These are phyloP conservation scores for Guadua angustifolia DNA, from an alignment of 176 grass and related monocot species.

Conservation along the genomic window DNA sequence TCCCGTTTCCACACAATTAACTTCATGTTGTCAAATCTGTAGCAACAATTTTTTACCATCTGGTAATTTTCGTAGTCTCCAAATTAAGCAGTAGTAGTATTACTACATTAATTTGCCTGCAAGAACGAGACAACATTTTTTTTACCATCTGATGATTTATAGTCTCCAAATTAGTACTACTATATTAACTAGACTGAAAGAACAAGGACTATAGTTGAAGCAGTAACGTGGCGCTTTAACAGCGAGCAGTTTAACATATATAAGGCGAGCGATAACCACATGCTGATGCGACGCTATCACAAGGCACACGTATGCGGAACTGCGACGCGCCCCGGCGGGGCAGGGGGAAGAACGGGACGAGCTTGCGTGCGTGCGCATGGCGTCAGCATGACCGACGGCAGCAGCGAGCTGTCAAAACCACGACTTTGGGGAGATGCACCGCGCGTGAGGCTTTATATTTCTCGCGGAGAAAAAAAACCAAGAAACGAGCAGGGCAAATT, in stretches of 20 bases:
- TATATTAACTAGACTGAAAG: background rate
- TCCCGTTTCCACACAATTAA: background rate
- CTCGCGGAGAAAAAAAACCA: background rate
- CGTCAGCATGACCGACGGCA: conserved; percentile 53
- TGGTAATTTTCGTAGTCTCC: background rate
- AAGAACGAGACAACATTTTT: too few relatives aligned
- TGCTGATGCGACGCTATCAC: conserved; percentile 61
- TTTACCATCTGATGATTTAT: too few relatives aligned
- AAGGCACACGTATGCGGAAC: conserved; percentile 40
- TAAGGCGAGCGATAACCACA: background rate
- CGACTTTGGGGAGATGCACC: conserved; percentile 1
- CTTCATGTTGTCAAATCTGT: background rate
- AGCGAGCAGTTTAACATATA: background rate
- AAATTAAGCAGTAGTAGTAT: background rate
- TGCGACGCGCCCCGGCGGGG: background rate
- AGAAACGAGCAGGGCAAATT: background rate
- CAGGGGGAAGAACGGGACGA: background rate
- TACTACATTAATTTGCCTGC: background rate
- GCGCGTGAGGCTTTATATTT: background rate
- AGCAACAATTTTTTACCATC: background rate
- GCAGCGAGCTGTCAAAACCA: background rate
- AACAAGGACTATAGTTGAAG: too few relatives aligned
- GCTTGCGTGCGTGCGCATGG: conserved; percentile 38
- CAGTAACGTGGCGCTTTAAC: conserved; percentile 17
- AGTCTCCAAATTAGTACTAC: too few relatives aligned